Conservation (phyloP, 2,329 filamentous ascomycete genomes). For the Geosmithia flava region DNA sequence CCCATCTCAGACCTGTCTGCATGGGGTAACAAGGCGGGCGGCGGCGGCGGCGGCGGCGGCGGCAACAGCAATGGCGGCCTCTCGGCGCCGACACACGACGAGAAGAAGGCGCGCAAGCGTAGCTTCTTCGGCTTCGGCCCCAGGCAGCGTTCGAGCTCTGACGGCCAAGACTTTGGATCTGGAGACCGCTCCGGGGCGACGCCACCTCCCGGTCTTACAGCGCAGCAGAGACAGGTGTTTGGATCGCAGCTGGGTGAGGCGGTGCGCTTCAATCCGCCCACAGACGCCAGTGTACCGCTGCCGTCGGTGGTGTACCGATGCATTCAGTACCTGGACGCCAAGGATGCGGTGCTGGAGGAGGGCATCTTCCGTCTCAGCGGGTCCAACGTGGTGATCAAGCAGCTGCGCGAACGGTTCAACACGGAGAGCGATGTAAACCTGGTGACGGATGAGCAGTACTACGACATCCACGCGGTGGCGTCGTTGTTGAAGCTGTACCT, state of each 20-base stretch:
- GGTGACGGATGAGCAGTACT: slow-evolving; percentile 68
- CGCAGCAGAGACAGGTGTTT: slow-evolving; percentile 57
- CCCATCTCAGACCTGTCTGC: slow-evolving; percentile 71
- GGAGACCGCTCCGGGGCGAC: slow-evolving; percentile 34
- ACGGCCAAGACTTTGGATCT: slow-evolving; percentile 45
- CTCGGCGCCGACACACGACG: slow-evolving; percentile 42
- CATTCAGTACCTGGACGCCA: slow-evolving; percentile 80
- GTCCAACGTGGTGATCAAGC: slow-evolving; percentile 91
- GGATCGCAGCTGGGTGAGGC: slow-evolving; percentile 78
- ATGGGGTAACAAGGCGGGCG: slow-evolving; percentile 67
- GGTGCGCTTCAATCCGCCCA: slow-evolving; percentile 65
- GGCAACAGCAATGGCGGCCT: slow-evolving; percentile 14
- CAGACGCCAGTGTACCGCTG: slow-evolving; percentile 60
- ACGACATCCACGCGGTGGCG: slow-evolving; percentile 92
- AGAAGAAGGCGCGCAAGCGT: slow-evolving; percentile 73
- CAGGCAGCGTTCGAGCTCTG: slow-evolving; percentile 45
- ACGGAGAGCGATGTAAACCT: slow-evolving; percentile 84
- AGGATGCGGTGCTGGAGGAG: slow-evolving; percentile 74
- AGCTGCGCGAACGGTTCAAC: slow-evolving; percentile 86
- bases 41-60: too few species aligned
- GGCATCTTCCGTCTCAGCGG: slow-evolving; percentile 95
- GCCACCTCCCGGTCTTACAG: slow-evolving; percentile 8
- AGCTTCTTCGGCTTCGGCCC: slow-evolving; percentile 60
- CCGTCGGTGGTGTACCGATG: slow-evolving; percentile 93
- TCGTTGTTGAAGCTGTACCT: slow-evolving; percentile 90